These are phyloP conservation scores for Fusarium dlaminii DNA, from an alignment of 2,329 filamentous ascomycete species.

Conservation along the genomic window DNA sequence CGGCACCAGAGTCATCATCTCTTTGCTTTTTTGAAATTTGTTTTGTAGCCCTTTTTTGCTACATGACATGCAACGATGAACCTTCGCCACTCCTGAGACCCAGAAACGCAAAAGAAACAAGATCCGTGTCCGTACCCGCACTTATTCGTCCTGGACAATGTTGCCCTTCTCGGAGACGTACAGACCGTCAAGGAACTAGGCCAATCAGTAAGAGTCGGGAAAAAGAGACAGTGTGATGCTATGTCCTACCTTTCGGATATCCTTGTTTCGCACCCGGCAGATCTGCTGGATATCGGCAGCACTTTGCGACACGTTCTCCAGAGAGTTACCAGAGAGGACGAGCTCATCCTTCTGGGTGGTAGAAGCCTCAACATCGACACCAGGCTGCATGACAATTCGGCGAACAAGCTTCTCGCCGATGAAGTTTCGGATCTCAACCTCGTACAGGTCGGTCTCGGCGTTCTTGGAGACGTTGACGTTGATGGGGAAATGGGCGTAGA, in stretches of 20 bases:
- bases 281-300: conserved; percentile 99
- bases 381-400: conserved; percentile 85
- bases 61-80: conserved; percentile 70
- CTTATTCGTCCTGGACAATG: conserved; percentile 80
- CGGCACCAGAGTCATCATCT: conserved; percentile 46
- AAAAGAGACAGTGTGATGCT: neutral
- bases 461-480: conserved; percentile 99
- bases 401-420: conserved; percentile 99
- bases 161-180: conserved; percentile 99
- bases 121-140: conserved; percentile 50
- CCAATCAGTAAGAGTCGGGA: conserved; percentile 35
- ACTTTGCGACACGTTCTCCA: conserved; percentile 97
- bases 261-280: conserved; percentile 99
- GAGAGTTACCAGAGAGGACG: conserved; percentile 88
- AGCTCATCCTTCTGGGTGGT: conserved; percentile 98
- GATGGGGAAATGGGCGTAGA: conserved; percentile 99
- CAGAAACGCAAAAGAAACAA: conserved; percentile 68
- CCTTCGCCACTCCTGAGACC: conserved; percentile 71
- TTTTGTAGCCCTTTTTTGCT: conserved; percentile 59
- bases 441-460: conserved; percentile 83
- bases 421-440: conserved; percentile 99
- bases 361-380: conserved; percentile 90
- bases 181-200: conserved; percentile 98
- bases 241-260: conserved; percentile 92
- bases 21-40: conserved; percentile 53